Evolutionary conservation across 208 protist species (phyloP).

Genomic region (Spongospora subterranea): DNA sequence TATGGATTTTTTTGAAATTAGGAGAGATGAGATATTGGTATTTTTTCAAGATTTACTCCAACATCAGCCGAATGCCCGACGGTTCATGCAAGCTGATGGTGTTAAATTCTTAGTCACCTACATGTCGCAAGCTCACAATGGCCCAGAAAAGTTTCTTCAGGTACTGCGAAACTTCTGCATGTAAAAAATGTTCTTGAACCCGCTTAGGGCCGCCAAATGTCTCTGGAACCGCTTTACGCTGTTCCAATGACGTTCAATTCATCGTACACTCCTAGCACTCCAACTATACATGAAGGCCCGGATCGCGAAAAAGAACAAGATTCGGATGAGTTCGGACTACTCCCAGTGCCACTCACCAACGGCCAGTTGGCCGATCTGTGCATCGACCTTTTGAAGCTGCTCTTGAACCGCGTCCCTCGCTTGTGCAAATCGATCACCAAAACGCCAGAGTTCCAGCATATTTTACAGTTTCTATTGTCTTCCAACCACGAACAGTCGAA

Average conservation of each 20-base stretch:
- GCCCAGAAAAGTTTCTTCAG: constrained; percentile 14
- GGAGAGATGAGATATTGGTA: background rate
- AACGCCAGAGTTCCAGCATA: constrained; percentile 49
- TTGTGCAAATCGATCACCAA: constrained; percentile 53
- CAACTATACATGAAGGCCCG: background rate
- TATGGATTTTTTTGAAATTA: background rate
- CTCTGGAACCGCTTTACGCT: constrained; percentile 40
- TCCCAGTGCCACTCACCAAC: background rate
- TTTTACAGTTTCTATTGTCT: constrained; percentile 38
- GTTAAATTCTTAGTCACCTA: constrained; percentile 7
- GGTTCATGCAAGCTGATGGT: constrained; percentile 49
- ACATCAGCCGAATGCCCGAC: constrained; percentile 30
- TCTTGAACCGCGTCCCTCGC: constrained; percentile 23
- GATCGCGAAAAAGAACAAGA: background rate
- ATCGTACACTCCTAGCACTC: background rate
- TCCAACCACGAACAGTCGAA: background rate
- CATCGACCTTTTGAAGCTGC: constrained; percentile 55
- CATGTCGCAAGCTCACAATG: constrained; percentile 33
- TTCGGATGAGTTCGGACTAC: background rate
- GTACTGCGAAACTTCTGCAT: constrained; percentile 14
- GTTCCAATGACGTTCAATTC: background rate
- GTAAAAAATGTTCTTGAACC: background rate
- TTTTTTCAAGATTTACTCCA: constrained; percentile 43
- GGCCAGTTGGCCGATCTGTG: constrained; percentile 16
- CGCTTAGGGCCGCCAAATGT: background rate